Percentiles rank a stretch among this genome's conserved stretches.
phyloP scores from a whole-genome alignment of 1,284 basidiomycete genomes.

The Vanrija humicola region DNA sequence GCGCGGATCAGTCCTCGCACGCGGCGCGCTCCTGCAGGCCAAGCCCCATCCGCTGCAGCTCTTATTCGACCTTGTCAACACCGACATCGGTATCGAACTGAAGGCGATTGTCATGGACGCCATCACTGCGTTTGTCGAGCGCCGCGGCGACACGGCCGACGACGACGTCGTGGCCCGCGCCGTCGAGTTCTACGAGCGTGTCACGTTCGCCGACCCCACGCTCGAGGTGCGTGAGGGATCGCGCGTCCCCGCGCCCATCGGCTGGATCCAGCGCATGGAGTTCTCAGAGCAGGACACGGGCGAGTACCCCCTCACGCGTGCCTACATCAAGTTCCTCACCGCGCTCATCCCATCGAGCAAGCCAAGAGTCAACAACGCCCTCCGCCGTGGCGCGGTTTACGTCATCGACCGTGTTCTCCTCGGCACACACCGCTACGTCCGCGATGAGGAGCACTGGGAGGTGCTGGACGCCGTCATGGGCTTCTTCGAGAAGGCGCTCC shows the following conservation, averaged over 20 bases:
- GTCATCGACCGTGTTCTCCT: conserved; percentile 84
- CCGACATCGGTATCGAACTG: conserved; percentile 78
- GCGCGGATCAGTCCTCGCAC: conserved; percentile 57
- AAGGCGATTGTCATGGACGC: conserved; percentile 84
- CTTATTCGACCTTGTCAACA: conserved; percentile 70
- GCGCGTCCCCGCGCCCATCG: conserved; percentile 32
- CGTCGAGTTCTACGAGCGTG: conserved; percentile 59
- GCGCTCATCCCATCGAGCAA: conserved; percentile 61
- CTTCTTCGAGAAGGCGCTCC: conserved; percentile 78
- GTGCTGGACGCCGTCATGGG: conserved; percentile 78
- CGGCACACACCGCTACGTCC: conserved; percentile 55
- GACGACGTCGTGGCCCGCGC: conserved; percentile 72
- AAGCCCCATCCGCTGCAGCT: conserved; percentile 76
- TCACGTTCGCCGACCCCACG: conserved; percentile 58
- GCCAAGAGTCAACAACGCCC: conserved; percentile 48
- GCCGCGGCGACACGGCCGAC: conserved; percentile 61
- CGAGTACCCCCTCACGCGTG: conserved; percentile 79
- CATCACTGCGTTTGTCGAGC: conserved; percentile 75
- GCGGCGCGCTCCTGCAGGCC: conserved; percentile 56
- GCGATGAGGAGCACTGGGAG: conserved; percentile 71
- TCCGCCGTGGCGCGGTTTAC: conserved; percentile 64
- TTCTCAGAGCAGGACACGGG: conserved; percentile 75
- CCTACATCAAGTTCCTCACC: conserved; percentile 77
- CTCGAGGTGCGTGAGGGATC: conserved; percentile 29
- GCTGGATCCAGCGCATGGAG: conserved; percentile 54